Evolutionary conservation across 78 protist genomes (phyloP), one percentile per base, ranked within the genome.

Genomic region (Speleostelium caveatum): DNA sequence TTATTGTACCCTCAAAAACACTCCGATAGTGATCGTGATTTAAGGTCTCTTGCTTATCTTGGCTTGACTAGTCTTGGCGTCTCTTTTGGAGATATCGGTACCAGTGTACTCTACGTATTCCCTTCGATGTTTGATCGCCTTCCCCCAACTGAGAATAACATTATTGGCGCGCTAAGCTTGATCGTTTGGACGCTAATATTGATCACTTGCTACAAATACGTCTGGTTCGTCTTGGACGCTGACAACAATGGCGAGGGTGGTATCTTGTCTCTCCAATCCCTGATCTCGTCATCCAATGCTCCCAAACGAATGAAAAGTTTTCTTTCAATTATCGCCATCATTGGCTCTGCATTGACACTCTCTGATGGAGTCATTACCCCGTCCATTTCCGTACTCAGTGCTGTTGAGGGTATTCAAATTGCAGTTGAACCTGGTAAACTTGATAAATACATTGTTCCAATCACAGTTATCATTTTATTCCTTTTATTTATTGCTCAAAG

Each of bases 241-340:
- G 85, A 75, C 14, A 75, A 75, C 24, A 60, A 75, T 45, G 85
- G 85, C 17, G 85, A 75, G 21, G 85, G 85, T 62, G 85, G 85
- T 33, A 75, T 63, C 10, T 42, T 75, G 6, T 67, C 85, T 5
- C 21, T 75, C 33, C 38, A 28, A 0, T 39, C 61, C 0, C 49
- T 75, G 41, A 28, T 75, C 6, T 51, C 69, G 49, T 59, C 38
- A 60, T 32, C 21, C 55, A 41, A 67, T 0, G 26, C 24, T 7
- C 66, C 68, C 24, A 75, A 41, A 17, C n/a, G n/a, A n/a, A 33
- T 63, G 3, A 75, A 61, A 16, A 35, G 41, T 17, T 21, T 36
- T 73, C 62, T 56, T 60, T 55, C 69, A 0, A 14, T 59, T 12
- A 24, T 75, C 21, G 28, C 85, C 28, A 62, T 75, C 14, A 42